Percentiles rank a stretch among this genome's conserved stretches.
Conservation (phyloP, 495 filamentous ascomycete species). For the Penicillium bovifimosum region DNA sequence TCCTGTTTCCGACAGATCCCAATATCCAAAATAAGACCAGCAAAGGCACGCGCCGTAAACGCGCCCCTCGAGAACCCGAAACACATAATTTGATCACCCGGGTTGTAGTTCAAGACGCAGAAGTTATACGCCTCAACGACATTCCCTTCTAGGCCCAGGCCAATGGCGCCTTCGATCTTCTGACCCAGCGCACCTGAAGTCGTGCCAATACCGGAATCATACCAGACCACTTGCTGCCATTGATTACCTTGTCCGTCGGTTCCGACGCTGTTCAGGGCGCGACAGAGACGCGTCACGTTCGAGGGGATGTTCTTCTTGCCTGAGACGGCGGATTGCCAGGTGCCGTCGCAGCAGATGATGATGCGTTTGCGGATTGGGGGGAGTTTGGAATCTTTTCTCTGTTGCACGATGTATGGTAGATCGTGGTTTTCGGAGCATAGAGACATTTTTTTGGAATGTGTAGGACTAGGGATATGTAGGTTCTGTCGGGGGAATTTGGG, state of each 20-base stretch:
- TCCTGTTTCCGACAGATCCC: conserved; percentile 41
- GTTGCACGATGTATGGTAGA: not conserved
- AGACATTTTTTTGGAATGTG: not conserved
- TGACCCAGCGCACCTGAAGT: conserved; percentile 9
- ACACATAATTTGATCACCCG: conserved; percentile 53
- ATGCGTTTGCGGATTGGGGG: conserved; percentile 14
- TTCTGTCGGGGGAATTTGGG: not conserved
- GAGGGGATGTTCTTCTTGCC: conserved; percentile 24
- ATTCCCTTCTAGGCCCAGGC: conserved; percentile 15
- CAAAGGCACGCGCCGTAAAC: conserved; percentile 52
- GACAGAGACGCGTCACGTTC: conserved; percentile 23
- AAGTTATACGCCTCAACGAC: conserved; percentile 23
- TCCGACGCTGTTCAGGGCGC: conserved; percentile 17
- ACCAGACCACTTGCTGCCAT: conserved; percentile 29
- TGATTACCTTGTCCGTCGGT: conserved; percentile 11
- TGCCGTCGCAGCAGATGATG: conserved; percentile 28
- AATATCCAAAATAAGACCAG: conserved; percentile 48
- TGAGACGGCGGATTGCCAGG: conserved; percentile 23
- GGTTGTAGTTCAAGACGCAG: conserved; percentile 38
- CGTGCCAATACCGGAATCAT: conserved; percentile 26
- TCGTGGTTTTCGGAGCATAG: not conserved
- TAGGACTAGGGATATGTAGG: not conserved
- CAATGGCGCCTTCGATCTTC: conserved; percentile 16
- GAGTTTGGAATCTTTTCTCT: not conserved
- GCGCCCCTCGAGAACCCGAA: conserved; percentile 59